Conservation (phyloP, 2,329 filamentous ascomycete species). For the Aspergillus fijiensis region DNA sequence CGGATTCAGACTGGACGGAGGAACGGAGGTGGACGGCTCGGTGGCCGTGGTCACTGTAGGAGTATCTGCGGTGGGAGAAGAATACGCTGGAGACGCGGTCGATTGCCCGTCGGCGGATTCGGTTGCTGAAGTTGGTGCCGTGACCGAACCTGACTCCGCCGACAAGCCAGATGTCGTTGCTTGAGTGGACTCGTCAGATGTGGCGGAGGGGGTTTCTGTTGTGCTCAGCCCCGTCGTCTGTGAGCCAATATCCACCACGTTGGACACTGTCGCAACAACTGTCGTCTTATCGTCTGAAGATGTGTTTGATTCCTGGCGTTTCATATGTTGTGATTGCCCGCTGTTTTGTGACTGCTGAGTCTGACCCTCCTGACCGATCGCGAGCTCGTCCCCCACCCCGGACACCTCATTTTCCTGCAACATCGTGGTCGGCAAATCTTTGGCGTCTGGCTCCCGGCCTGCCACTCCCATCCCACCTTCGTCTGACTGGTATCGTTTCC, state of each 20-base stretch:
- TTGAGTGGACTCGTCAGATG: conserved; percentile 4
- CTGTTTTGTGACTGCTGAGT: conserved; percentile 3
- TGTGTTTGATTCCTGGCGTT: conserved; percentile 1
- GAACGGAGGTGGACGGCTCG: not conserved
- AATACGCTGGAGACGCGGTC: conserved; percentile 10
- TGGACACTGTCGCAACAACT: conserved; percentile 1
- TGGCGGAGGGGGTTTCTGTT: conserved; percentile 3
- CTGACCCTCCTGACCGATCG: not conserved
- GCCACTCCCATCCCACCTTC: not conserved
- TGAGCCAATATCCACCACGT: not conserved
- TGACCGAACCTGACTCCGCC: conserved; percentile 1
- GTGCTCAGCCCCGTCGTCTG: conserved; percentile 4
- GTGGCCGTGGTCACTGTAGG: conserved; percentile 10
- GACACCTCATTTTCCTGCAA: not conserved
- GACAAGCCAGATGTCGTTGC: conserved; percentile 1
- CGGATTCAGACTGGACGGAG: conserved; percentile 1
- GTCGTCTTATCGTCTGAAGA: conserved; percentile 1
- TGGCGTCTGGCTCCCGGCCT: not conserved
- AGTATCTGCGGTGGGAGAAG: conserved; percentile 13
- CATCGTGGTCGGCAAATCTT: not conserved
- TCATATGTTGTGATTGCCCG: not conserved
- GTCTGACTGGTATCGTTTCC: conserved; percentile 9
- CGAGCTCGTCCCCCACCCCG: not conserved
- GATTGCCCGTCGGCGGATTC: not conserved
- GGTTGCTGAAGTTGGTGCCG: conserved; percentile 6